Base-by-base conservation (phyloP, 225 moss, liverwort and hornwort genomes). In the Antitrichia curtipendula region DNA sequence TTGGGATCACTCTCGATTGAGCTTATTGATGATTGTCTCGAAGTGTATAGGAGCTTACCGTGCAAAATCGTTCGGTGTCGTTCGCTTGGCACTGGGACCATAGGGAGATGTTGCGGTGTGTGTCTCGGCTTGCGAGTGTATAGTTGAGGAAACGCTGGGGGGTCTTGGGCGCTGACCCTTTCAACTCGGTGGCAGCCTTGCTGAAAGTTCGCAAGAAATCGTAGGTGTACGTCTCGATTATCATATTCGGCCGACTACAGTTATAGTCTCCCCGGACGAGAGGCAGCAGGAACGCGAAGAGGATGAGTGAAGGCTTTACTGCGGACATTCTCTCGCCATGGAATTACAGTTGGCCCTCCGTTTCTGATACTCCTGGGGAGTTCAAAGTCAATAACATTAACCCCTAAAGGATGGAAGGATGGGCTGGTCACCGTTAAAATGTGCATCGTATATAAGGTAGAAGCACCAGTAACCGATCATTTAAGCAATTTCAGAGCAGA, bases 131-230 rank as follows among this genome's bases (percentile, higher is more conserved):
- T 22, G 84, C 43, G 22, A 86, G 66, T 80, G 84, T 86, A 19
- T 62, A 50, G 84, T 88, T 84, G 36, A 90, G 70, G 49, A 20
- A 71, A 15, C 13, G 76, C 17, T 70, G 58, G 11, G 75, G 38
- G 41, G 36, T 49, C 25, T 70, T 70, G 7, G 75, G 86, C 13
- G 69, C 76, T 50, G 40, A 41, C 24, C 34, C 40, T 81, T 60
- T 79, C 17, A 88, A 57, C 47, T 49, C 31, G 5, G 24, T 27
- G 7, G 83, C 82, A 24, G 86, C 87, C 57, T 49, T 83, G 52
- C 82, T 47, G 50, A 92, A 88, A 32, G 83, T 92, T 75, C 88
- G 80, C 50, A 92, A 90, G 86, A 92, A 92, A 63, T 92, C 92
- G 41, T 54, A 88, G 70, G 10, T 57, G 86, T 86, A 88, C 47